These are phyloP conservation scores for Chlamydomonas urium DNA, from an alignment of 139 green algal species.

Conservation along the genomic window DNA sequence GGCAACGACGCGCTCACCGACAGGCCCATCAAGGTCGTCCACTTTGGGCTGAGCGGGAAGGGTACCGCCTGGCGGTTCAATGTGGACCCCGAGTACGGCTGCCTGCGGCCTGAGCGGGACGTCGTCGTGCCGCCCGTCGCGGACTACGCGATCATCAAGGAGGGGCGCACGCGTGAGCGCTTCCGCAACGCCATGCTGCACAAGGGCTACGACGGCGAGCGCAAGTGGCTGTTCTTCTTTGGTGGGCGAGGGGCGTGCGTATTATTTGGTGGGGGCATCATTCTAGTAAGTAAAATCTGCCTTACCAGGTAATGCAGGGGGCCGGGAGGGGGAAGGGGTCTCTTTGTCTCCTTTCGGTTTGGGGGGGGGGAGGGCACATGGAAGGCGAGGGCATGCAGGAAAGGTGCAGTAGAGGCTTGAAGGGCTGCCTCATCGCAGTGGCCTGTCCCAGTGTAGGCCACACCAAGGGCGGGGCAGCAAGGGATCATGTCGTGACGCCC, in stretches of 20 bases:
- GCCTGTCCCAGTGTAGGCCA: no score
- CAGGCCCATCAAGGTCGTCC: slow-evolving; percentile 3
- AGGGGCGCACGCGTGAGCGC: neutral
- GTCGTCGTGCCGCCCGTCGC: slow-evolving; percentile 17
- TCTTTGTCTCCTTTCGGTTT: no score
- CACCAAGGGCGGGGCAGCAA: no score
- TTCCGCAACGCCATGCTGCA: neutral
- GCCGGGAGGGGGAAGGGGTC: no score
- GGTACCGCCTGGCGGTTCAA: neutral
- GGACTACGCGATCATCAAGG: neutral
- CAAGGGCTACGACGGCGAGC: slow-evolving; percentile 8
- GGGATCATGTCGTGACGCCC: no score
- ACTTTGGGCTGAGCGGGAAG: slow-evolving; percentile 15
- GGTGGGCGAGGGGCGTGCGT: slow-evolving; percentile 22
- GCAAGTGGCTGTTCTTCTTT: slow-evolving; percentile 34
- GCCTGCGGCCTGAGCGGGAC: slow-evolving; percentile 18
- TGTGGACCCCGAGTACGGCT: slow-evolving; percentile 3
- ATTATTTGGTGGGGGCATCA: no score
- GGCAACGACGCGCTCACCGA: neutral
- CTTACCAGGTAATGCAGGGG: no score
- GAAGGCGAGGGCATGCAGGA: no score
- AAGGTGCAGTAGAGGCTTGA: no score
- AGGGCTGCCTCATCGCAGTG: no score
- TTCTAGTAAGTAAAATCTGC: no score
- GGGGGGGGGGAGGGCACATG: no score